Evolutionary conservation across 1,139 yeast species (phyloP).

Genomic region (Suhomyces kunorum): DNA sequence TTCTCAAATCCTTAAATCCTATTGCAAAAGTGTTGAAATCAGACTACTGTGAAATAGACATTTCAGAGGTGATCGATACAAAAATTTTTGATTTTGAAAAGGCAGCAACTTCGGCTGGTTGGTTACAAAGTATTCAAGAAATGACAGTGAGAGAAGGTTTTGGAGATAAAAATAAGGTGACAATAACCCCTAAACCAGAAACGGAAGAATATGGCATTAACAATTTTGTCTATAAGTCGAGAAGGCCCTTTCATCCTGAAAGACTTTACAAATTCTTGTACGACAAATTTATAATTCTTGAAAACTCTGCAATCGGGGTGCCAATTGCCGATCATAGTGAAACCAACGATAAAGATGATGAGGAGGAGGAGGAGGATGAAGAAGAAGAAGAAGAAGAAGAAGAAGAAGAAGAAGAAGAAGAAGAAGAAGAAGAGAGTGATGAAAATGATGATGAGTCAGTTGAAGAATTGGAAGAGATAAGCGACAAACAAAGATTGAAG

Average conservation of each 20-base stretch:
- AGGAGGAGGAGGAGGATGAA: slow-evolving; percentile 13
- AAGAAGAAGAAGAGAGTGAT: slow-evolving; percentile 11
- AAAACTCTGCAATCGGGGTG: slow-evolving; percentile 18
- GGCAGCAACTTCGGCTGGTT: slow-evolving; percentile 47
- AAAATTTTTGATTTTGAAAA: slow-evolving; percentile 39
- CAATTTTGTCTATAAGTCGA: slow-evolving; percentile 40
- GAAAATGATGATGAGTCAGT: slow-evolving; percentile 15
- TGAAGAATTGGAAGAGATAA: slow-evolving; percentile 21
- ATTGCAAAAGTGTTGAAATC: slow-evolving; percentile 37
- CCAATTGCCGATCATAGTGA: too few relatives aligned
- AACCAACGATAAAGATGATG: too few relatives aligned
- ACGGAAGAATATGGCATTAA: slow-evolving; percentile 46
- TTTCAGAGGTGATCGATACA: slow-evolving; percentile 35
- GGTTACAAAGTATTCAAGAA: slow-evolving; percentile 46
- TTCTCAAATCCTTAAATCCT: slow-evolving; percentile 40
- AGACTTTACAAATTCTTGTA: slow-evolving; percentile 36
- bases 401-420: slow-evolving; percentile 14
- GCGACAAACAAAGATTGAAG: slow-evolving; percentile 25
- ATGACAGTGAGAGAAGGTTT: slow-evolving; percentile 38
- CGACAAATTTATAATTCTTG: slow-evolving; percentile 38
- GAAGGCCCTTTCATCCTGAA: slow-evolving; percentile 48
- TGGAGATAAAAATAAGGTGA: slow-evolving; percentile 24
- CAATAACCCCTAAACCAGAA: slow-evolving; percentile 29
- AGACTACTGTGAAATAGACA: slow-evolving; percentile 38
- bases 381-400: slow-evolving; percentile 15